A percentile compares a stretch with the other conserved stretches of the same genome.
Evolutionary conservation across 805 yeast genomes (phyloP).

Genomic region (Millerozyma miso): DNA sequence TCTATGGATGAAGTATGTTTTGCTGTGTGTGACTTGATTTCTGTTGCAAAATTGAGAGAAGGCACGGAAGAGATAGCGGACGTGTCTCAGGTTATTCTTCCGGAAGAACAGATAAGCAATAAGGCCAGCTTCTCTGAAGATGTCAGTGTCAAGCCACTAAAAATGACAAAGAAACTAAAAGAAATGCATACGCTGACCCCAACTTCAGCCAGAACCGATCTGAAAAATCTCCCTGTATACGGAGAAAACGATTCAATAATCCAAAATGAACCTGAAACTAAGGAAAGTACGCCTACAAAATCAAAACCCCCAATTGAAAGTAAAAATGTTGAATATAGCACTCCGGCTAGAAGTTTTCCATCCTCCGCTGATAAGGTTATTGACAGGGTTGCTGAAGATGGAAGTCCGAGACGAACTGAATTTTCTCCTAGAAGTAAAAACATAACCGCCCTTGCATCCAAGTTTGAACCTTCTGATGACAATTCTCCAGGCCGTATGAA

Average conservation of each 20-base stretch:
- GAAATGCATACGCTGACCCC: constrained; percentile 2
- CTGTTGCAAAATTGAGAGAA: constrained; percentile 45
- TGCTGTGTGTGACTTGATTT: constrained; percentile 57
- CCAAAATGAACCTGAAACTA: background rate
- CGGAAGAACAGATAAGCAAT: constrained; percentile 3
- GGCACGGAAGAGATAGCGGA: constrained; percentile 6
- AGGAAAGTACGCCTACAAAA: background rate
- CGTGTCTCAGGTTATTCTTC: constrained; percentile 1
- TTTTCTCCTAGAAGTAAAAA: constrained; percentile 12
- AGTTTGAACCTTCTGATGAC: constrained; percentile 11
- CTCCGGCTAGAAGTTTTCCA: background rate
- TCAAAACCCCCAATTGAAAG: background rate
- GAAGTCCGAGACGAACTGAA: constrained; percentile 4
- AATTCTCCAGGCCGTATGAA: background rate
- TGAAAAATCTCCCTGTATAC: background rate
- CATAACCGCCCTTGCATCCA: constrained; percentile 19
- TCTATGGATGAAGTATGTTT: constrained; percentile 72
- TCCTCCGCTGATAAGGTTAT: background rate
- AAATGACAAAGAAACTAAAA: constrained; percentile 55
- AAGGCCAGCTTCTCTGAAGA: constrained; percentile 10
- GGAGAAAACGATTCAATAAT: background rate
- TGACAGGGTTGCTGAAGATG: background rate
- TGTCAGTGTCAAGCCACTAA: constrained; percentile 61
- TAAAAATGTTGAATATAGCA: background rate
- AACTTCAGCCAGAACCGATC: background rate